phyloP scores from a whole-genome alignment of 768 basidiomycete genomes.

The Tricholoma saponaceum region DNA sequence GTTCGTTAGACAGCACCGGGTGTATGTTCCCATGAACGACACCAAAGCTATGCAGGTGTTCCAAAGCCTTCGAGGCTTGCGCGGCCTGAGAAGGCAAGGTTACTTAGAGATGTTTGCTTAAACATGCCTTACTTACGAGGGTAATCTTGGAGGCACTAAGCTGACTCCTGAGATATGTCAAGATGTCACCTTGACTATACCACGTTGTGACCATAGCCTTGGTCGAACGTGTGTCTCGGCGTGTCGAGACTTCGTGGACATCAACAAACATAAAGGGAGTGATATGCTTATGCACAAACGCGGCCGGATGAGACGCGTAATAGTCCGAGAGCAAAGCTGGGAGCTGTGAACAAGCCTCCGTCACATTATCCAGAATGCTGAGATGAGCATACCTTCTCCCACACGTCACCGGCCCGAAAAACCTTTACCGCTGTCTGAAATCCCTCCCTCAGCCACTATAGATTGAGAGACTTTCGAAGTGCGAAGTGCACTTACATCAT shows the following conservation, averaged over 20 bases:
- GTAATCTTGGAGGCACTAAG: neutral
- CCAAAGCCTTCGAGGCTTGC: conserved; percentile 10
- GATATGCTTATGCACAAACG: neutral
- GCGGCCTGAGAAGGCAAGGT: neutral
- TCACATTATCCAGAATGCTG: neutral
- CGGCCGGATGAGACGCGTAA: neutral
- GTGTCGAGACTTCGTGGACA: neutral
- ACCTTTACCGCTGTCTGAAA: neutral
- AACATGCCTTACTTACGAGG: neutral
- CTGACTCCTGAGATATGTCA: neutral
- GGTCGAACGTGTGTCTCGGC: neutral
- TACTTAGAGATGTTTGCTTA: neutral
- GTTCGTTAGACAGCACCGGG: conserved; percentile 4
- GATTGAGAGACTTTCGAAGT: too few relatives aligned
- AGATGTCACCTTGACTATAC: neutral
- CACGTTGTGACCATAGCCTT: neutral
- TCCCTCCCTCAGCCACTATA: neutral
- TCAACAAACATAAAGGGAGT: neutral
- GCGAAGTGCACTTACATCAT: neutral
- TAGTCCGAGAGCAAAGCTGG: neutral
- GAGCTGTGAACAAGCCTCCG: neutral
- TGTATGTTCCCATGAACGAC: conserved; percentile 12
- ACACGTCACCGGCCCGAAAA: neutral
- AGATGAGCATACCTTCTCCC: neutral
- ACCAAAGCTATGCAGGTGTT: conserved; percentile 7